phyloP scores from a whole-genome alignment of 202 grass and related monocot species.

The Brachypodium distachyon region DNA sequence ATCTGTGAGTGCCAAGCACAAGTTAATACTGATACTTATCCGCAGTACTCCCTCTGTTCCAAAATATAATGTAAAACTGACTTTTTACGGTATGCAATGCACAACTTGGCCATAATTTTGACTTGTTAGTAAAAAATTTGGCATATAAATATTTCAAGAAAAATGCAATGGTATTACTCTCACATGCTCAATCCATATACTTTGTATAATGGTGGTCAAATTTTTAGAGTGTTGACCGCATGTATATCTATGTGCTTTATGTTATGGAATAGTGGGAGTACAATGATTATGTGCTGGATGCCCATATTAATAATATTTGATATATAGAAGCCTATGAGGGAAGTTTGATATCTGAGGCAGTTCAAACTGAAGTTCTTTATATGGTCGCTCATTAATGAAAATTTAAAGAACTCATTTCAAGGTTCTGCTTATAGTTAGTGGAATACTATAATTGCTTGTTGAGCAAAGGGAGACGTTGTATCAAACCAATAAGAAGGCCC shows the following conservation, averaged over 20 bases:
- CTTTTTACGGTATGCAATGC: no score
- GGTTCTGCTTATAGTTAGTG: neutral
- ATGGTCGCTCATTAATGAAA: neutral
- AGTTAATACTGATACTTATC: neutral
- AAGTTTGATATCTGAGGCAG: neutral
- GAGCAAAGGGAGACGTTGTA: neutral
- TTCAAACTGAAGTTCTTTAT: neutral
- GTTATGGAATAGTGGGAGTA: no score
- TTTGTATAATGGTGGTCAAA: no score
- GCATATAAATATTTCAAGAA: no score
- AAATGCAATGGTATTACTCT: no score
- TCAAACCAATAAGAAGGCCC: constrained; percentile 88
- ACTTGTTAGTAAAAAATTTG: no score
- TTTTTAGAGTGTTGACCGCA: no score
- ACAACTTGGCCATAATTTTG: no score
- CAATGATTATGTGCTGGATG: neutral
- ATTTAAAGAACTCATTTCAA: neutral
- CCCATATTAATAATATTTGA: neutral
- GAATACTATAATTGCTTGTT: neutral
- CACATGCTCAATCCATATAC: no score
- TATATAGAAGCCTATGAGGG: constrained; percentile 4
- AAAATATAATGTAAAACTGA: no score
- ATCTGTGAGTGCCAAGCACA: constrained; percentile 45
- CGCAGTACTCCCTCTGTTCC: no score
- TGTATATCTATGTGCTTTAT: no score